phyloP scores from a whole-genome alignment of 768 basidiomycete genomes.

The Mycena filopes region DNA sequence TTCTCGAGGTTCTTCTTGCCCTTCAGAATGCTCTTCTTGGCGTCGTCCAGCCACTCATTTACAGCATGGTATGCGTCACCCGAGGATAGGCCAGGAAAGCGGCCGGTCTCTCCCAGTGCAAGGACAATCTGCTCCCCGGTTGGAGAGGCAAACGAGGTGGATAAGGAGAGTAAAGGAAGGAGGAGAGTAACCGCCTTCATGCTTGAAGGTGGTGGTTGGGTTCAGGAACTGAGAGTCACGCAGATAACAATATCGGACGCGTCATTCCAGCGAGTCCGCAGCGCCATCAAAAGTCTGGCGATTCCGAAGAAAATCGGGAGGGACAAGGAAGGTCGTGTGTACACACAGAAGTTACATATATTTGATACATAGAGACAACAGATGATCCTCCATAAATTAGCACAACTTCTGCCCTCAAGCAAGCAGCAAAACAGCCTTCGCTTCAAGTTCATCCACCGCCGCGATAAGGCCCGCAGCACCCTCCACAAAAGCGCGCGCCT shows the following conservation, averaged over 20 bases:
- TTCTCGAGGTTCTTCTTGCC: conserved; percentile 64
- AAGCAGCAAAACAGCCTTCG: conserved; percentile 2
- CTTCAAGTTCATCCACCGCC: conserved; percentile 11
- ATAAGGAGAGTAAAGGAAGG: conserved; percentile 47
- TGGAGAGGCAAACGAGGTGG: conserved; percentile 48
- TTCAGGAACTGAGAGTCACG: neutral
- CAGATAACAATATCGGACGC: neutral
- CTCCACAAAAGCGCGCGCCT: conserved; percentile 14
- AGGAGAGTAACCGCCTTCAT: conserved; percentile 54
- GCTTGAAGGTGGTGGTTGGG: conserved; percentile 15
- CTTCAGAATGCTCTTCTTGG: conserved; percentile 54
- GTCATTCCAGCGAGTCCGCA: conserved; percentile 6
- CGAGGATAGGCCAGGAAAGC: conserved; percentile 19
- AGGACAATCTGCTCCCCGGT: conserved; percentile 61
- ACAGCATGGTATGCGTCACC: conserved; percentile 36
- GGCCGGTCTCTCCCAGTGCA: conserved; percentile 45
- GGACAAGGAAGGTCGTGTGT: too few species aligned
- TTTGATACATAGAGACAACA: too few species aligned
- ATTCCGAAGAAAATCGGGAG: too few species aligned
- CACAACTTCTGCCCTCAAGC: neutral
- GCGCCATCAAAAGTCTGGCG: too few species aligned
- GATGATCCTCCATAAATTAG: neutral
- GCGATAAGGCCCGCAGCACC: neutral
- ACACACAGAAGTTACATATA: too few species aligned
- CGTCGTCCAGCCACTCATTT: conserved; percentile 51